Evolutionary conservation across 805 yeast genomes (phyloP), one percentile per base, ranked within the genome.

Genomic region (Candida ovalis): DNA sequence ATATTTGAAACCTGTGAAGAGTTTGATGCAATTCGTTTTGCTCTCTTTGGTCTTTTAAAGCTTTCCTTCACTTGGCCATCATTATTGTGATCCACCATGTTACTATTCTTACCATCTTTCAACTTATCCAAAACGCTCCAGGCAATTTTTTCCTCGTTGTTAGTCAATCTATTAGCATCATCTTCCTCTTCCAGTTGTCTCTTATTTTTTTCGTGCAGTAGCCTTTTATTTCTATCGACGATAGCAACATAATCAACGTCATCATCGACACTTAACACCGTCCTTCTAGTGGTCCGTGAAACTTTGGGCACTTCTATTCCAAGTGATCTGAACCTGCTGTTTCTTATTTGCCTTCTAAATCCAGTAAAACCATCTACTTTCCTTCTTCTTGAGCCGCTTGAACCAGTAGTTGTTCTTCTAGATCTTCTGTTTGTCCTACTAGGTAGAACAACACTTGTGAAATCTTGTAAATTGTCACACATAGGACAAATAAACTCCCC

Each of bases 401-500:
- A 24, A 40, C 44, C 39, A 19, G 47, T 41, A 12, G 40, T 48
- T 5, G 47, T 12, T 35, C 32, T 37, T 25, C 40, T n/a, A 24
- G 48, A 41, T 42, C 51, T 44, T 25, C 50, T 47, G 6, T 47
- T 40, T n/a, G 43, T 32, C 17, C 49, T 39, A 9, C 25, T 27
- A 30, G 50, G 42, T 9, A 54, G 48, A 3, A 57, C 45, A 2
- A 61, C 51, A 5, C 59, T 50, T 37, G 55, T 60, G 22, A 53
- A 44, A 23, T 56, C 59, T 52, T 67, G 70, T 27, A 52, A 39
- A 13, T 60, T 54, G 35, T 68, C 71, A 48, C 72, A 68, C 62
- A 67, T 61, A 1, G 72, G 72, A 50, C 72, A 68, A 36, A 58
- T 57, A 53, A 60, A 67, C 8, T 49, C 57, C 45, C 51, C 50